Conservation (phyloP, 2,329 filamentous ascomycete species). For the Fusarium coffeatum region DNA sequence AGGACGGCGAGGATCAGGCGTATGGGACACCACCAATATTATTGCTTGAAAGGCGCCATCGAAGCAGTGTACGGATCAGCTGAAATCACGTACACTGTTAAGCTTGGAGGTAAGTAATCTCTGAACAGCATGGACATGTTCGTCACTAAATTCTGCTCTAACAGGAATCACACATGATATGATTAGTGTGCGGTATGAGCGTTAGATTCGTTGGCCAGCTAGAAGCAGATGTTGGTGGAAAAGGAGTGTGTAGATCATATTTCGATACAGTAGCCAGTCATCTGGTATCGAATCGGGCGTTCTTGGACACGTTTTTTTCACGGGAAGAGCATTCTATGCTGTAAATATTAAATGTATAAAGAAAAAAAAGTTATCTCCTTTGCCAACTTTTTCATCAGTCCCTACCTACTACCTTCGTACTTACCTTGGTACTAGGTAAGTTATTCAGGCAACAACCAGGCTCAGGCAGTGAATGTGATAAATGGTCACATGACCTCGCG, state of each 20-base stretch:
- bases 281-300: background rate
- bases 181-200: slow-evolving; percentile 52
- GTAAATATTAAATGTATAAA: background rate
- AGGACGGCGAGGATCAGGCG: slow-evolving; percentile 47
- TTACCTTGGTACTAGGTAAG: background rate
- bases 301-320: background rate
- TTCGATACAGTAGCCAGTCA: background rate
- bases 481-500: slow-evolving; percentile 42
- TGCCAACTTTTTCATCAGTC: background rate
- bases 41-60: slow-evolving; percentile 52
- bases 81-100: slow-evolving; percentile 53
- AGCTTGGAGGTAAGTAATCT: slow-evolving; percentile 51
- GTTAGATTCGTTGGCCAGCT: slow-evolving; percentile 4
- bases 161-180: slow-evolving; percentile 53
- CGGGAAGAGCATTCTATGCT: background rate
- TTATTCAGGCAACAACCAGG: background rate
- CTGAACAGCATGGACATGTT: background rate
- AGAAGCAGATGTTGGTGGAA: background rate
- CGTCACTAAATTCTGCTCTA: slow-evolving; percentile 19
- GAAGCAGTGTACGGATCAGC: slow-evolving; percentile 55
- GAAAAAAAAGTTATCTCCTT: background rate
- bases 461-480: background rate
- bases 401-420: background rate
- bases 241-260: background rate
- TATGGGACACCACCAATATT: slow-evolving; percentile 54